Evolutionary conservation across 768 basidiomycete species (phyloP).

Genomic region (Psilocybe subaeruginosa): DNA sequence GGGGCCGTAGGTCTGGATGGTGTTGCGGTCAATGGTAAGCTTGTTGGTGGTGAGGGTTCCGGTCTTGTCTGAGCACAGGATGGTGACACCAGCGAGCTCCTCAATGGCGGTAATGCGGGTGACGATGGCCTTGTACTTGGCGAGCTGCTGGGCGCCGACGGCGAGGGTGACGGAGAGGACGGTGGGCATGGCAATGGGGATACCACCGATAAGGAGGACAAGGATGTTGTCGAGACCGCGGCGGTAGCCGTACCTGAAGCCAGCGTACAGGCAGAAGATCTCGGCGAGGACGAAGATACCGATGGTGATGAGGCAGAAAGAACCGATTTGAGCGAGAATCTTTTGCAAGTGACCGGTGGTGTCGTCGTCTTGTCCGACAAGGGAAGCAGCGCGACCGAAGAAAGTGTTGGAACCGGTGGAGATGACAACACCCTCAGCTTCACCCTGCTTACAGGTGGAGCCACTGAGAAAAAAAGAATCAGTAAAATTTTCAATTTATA

Average conservation of each 20-base stretch:
- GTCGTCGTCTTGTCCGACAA: constrained; percentile 97
- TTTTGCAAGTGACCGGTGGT: constrained; percentile 98
- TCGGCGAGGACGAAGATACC: constrained; percentile 95
- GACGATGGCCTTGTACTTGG: constrained; percentile 99
- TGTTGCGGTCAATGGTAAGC: constrained; percentile 93
- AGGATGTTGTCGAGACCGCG: constrained; percentile 97
- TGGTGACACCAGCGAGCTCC: constrained; percentile 97
- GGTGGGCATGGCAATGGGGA: constrained; percentile 99
- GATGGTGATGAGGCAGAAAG: constrained; percentile 96
- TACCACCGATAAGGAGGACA: constrained; percentile 99
- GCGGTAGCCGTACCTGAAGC: constrained; percentile 89
- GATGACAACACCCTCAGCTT: constrained; percentile 98
- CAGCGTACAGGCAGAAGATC: constrained; percentile 92
- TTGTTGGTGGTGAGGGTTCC: constrained; percentile 99
- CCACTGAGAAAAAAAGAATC: constrained; percentile 51
- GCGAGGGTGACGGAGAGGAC: constrained; percentile 98
- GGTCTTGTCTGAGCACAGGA: constrained; percentile 98
- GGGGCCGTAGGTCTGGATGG: constrained; percentile 88
- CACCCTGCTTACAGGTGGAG: constrained; percentile 98
- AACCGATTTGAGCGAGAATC: constrained; percentile 97
- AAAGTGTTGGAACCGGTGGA: constrained; percentile 98
- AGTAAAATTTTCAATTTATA: constrained; percentile 1
- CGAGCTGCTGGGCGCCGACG: constrained; percentile 97
- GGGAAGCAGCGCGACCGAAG: constrained; percentile 97
- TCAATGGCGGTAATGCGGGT: constrained; percentile 99